phyloP scores from a whole-genome alignment of 305 asterid genomes.

The Solanum aculeatissimum region DNA sequence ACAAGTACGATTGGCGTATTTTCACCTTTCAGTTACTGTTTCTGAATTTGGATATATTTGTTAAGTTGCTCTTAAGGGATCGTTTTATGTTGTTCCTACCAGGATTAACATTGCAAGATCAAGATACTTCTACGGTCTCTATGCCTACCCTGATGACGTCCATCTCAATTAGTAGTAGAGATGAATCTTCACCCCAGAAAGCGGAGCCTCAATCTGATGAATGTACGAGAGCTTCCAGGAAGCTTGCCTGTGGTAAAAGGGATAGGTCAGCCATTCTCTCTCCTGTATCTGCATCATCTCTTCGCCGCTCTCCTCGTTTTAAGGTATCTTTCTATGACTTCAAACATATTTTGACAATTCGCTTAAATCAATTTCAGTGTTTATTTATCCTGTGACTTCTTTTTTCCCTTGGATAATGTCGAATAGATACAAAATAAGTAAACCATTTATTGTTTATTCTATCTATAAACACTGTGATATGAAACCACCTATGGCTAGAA shows the following conservation, averaged over 20 bases:
- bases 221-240: conserved; percentile 22
- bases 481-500: neutral
- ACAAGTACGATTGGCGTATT: neutral
- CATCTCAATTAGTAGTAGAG: conserved; percentile 35
- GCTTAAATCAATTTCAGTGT: neutral
- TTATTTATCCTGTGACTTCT: neutral
- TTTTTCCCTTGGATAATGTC: neutral
- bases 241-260: conserved; percentile 23
- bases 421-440: neutral
- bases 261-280: conserved; percentile 18
- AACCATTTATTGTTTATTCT: neutral
- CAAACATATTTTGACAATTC: neutral
- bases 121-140: conserved; percentile 29
- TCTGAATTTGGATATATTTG: conserved; percentile 10
- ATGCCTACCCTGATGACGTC: conserved; percentile 47
- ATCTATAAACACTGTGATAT: neutral
- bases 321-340: conserved; percentile 28
- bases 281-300: conserved; percentile 45
- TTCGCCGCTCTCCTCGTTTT: conserved; percentile 51
- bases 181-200: conserved; percentile 31
- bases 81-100: conserved; percentile 26
- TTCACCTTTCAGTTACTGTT: neutral
- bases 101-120: conserved; percentile 22
- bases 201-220: conserved; percentile 22
- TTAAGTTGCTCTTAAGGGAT: neutral